Percentiles rank a stretch among this genome's conserved stretches.
These are phyloP conservation scores for Starmera dryadoides DNA, from an alignment of 805 yeast species.

Conservation along the genomic window DNA sequence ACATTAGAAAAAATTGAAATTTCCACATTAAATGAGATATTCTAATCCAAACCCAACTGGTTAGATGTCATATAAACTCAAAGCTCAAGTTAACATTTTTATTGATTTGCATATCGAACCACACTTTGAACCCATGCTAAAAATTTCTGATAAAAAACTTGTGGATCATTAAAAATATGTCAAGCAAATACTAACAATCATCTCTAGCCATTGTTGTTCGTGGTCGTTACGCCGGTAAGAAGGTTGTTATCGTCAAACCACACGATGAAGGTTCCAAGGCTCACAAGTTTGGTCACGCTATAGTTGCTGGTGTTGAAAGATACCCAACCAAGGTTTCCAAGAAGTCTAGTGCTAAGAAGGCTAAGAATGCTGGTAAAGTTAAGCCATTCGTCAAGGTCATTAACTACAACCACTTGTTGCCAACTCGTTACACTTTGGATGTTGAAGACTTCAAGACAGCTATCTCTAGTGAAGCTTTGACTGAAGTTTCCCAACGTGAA, in stretches of 20 bases:
- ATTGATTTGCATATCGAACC: too few species aligned
- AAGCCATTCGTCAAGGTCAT: conserved; percentile 99
- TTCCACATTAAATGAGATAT: too few species aligned
- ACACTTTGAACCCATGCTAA: too few species aligned
- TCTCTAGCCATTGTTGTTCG: conserved; percentile 82
- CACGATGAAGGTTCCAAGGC: conserved; percentile 98
- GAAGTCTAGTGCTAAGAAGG: conserved; percentile 91
- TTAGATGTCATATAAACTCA: too few species aligned
- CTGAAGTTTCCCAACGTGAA: conserved; percentile 96
- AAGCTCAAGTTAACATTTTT: too few species aligned
- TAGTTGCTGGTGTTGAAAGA: conserved; percentile 99
- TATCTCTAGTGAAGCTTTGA: conserved; percentile 88
- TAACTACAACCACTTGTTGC: conserved; percentile 99
- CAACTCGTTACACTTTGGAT: conserved; percentile 98
- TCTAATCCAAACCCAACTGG: too few species aligned
- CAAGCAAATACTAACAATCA: too few species aligned
- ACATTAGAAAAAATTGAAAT: too few species aligned
- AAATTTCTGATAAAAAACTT: too few species aligned
- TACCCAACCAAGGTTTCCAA: conserved; percentile 96
- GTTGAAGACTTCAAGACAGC: conserved; percentile 91
- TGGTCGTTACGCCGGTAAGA: conserved; percentile 99
- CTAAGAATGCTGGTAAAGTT: conserved; percentile 94
- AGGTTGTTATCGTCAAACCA: conserved; percentile 97
- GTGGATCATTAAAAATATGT: too few species aligned
- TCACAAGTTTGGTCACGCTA: conserved; percentile 98